Evolutionary conservation across 116 monocot genomes (phyloP), one percentile per base, ranked within the genome.

Genomic region (Phalaenopsis hybrid): DNA sequence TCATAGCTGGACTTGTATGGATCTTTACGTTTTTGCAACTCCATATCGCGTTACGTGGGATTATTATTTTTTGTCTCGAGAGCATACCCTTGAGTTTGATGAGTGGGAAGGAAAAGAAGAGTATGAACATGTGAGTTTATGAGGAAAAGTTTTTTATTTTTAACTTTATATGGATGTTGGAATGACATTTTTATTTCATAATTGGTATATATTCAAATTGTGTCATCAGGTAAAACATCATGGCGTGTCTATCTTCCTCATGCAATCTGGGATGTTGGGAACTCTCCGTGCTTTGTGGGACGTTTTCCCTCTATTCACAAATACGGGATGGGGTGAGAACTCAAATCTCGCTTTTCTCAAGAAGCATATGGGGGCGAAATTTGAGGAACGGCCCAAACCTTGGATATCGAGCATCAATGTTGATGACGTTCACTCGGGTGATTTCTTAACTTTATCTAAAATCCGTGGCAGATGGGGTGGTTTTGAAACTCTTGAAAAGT

Each of bases 1-100:
- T 41, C 94, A 93, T 87, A 96, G 96, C 81, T 93, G 94, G 96
- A 96, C 96, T 45, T 96, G 96, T 84, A 96, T 96, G 87, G 96
- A 96, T 85, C 84, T 96, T 59, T 96, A 96, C 79, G 79, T 96
- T 55, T 96, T 96, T 89, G 96, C 92, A 51, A 96, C 96, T 68
- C 96, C 96, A 58, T 96, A 93, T 76, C 89, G 89, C 20, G 88
- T 96, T 37, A 89, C 96, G 46, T 96, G 96, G 96, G 96, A 96
- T 88, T 96, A 92, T 83, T 96, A 96, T 68, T 87, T 93, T 73
- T 43, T 96, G 45, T 73, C 85, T 28, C 88, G 96, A 68, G 94
- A 96, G 57, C 96, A 96, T 83, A 96, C 93, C 52, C 82, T 92
- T 68, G 90, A 93, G 31, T 83, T 96, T 75, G 75, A 90, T 34